phyloP scores from a whole-genome alignment of 371 early-diverging fungal species.

The Rhizopus arrhizus region DNA sequence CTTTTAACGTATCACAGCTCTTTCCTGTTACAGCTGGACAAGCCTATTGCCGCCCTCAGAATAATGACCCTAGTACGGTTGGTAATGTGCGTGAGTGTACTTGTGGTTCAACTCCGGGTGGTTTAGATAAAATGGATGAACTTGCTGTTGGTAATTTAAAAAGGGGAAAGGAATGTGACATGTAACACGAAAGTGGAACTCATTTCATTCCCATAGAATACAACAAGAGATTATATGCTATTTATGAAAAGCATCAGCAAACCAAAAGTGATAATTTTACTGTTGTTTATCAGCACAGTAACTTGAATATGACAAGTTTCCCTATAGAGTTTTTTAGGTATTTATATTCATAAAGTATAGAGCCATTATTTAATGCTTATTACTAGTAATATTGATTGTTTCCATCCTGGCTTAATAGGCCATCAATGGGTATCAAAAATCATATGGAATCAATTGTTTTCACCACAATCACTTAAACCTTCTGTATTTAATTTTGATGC shows the following conservation, averaged over 20 bases:
- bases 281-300: conserved; percentile 27
- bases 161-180: background rate
- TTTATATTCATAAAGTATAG: background rate
- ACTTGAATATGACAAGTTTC: conserved; percentile 29
- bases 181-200: background rate
- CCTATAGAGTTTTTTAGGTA: conserved; percentile 33
- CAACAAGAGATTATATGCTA: conserved; percentile 16
- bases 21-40: conserved; percentile 23
- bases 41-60: conserved; percentile 12
- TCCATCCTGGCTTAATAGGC: conserved; percentile 18
- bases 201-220: conserved; percentile 12
- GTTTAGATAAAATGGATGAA: conserved; percentile 20
- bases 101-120: conserved; percentile 23
- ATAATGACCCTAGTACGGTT: background rate
- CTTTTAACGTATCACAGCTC: conserved; percentile 32
- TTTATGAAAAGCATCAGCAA: conserved; percentile 30
- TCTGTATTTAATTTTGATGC: conserved; percentile 28
- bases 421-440: conserved; percentile 22
- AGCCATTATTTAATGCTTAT: background rate
- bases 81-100: conserved; percentile 7
- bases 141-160: conserved; percentile 20
- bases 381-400: conserved; percentile 26
- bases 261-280: conserved; percentile 26
- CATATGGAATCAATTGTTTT: conserved; percentile 20
- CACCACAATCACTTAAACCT: conserved; percentile 16